These are phyloP conservation scores for Xylaria arbuscula DNA, from an alignment of 2,329 filamentous ascomycete genomes.

Conservation along the genomic window DNA sequence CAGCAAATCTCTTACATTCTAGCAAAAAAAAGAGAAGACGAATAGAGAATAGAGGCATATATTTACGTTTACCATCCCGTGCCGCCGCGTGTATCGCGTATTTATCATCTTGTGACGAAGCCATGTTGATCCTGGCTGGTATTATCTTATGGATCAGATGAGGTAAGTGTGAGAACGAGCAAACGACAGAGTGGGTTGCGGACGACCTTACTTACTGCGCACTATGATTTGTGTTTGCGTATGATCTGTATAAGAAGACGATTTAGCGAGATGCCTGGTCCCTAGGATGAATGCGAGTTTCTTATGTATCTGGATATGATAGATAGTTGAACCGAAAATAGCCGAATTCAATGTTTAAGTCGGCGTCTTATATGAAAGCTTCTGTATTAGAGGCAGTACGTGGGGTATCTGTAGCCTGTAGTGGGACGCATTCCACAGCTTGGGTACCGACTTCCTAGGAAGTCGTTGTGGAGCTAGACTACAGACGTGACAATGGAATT, in stretches of 20 bases:
- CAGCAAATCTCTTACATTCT: slow-evolving; percentile 1
- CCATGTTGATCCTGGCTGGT: slow-evolving; percentile 26
- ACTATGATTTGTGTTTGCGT: neutral
- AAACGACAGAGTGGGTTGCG: neutral
- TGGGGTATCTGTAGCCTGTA: slow-evolving; percentile 7
- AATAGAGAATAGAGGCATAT: neutral
- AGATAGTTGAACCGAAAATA: neutral
- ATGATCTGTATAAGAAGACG: neutral
- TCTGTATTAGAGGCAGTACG: neutral
- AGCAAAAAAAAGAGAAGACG: neutral
- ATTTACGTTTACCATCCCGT: slow-evolving; percentile 82
- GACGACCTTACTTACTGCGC: neutral
- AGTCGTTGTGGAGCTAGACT: too few relatives aligned
- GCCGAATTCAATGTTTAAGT: neutral
- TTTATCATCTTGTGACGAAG: slow-evolving; percentile 61
- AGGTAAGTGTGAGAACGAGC: neutral
- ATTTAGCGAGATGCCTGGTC: neutral
- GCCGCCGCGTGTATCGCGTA: slow-evolving; percentile 90
- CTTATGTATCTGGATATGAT: neutral
- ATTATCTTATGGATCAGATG: neutral
- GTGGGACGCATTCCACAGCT: neutral
- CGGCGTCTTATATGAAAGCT: slow-evolving; percentile 5
- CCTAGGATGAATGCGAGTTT: neutral
- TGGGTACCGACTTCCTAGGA: too few relatives aligned
- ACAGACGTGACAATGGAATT: too few relatives aligned